These are phyloP conservation scores for Heliocybe sulcata DNA, from an alignment of 1,284 basidiomycete species.

Conservation along the genomic window DNA sequence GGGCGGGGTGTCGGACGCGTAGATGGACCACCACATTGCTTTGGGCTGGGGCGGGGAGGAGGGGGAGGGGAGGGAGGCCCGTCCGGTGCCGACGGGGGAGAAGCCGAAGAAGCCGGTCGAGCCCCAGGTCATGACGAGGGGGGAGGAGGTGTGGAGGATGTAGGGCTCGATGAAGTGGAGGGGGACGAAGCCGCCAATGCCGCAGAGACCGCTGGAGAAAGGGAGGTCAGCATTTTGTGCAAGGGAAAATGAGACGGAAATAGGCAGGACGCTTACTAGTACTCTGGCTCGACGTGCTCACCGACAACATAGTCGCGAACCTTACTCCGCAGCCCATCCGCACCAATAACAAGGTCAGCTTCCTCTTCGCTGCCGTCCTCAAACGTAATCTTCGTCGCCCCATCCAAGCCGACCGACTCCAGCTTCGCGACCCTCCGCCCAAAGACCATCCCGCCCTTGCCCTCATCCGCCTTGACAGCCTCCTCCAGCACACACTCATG, in stretches of 20 bases:
- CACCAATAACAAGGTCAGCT: constrained; percentile 31
- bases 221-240: neutral
- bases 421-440: constrained; percentile 20
- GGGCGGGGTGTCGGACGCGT: constrained; percentile 22
- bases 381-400: constrained; percentile 19
- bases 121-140: constrained; percentile 30
- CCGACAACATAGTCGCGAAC: constrained; percentile 24
- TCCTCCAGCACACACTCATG: constrained; percentile 22
- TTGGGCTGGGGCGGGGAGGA: constrained; percentile 1
- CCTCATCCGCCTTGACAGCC: neutral
- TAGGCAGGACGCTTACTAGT: constrained; percentile 21
- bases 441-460: constrained; percentile 13
- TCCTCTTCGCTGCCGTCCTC: constrained; percentile 23
- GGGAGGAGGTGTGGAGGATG: constrained; percentile 16
- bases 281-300: constrained; percentile 20
- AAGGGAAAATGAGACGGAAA: constrained; percentile 3
- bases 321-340: constrained; percentile 29
- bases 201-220: constrained; percentile 21
- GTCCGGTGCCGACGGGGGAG: constrained; percentile 11
- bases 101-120: constrained; percentile 29
- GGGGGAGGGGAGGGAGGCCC: constrained; percentile 9
- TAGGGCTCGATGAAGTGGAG: constrained; percentile 17
- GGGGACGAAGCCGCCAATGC: constrained; percentile 28
- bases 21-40: constrained; percentile 32
- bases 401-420: constrained; percentile 16